Conservation (phyloP, 768 basidiomycete species). For the Lactarius pseudohatsudake region DNA sequence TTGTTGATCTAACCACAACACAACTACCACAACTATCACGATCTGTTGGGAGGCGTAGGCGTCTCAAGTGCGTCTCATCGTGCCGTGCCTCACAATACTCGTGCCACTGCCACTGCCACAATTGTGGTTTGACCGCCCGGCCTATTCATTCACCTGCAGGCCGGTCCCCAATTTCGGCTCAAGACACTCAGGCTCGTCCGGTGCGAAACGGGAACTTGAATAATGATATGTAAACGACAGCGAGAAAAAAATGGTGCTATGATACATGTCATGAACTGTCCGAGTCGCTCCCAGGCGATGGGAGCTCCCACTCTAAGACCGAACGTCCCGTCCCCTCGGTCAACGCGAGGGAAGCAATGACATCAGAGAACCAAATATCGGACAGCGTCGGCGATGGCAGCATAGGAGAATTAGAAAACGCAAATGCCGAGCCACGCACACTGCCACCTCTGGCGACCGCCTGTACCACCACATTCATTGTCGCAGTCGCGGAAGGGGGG, state of each 20-base stretch:
- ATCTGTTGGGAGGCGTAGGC: neutral
- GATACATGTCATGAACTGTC: constrained; percentile 13
- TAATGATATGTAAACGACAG: constrained; percentile 23
- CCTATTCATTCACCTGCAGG: neutral
- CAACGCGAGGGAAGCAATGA: constrained; percentile 14
- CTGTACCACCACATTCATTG: neutral
- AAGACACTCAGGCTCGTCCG: neutral
- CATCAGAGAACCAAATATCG: constrained; percentile 27
- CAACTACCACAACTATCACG: neutral
- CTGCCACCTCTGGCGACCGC: neutral
- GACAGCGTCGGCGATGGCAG: constrained; percentile 24
- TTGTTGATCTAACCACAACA: neutral
- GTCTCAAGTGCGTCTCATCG: neutral
- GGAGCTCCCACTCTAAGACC: constrained; percentile 25
- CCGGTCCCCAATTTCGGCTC: neutral
- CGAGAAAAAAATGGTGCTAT: neutral
- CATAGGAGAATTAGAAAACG: constrained; percentile 12
- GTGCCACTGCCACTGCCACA: neutral
- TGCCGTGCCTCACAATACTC: neutral
- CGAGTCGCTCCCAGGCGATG: constrained; percentile 18
- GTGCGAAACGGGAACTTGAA: neutral
- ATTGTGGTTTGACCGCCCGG: neutral
- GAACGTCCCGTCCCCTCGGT: constrained; percentile 10
- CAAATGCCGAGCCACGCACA: neutral
- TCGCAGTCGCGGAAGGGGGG: too few species aligned